Base-by-base conservation (phyloP, 148 eudicot species). In the Rhododendron ferrugineum region DNA sequence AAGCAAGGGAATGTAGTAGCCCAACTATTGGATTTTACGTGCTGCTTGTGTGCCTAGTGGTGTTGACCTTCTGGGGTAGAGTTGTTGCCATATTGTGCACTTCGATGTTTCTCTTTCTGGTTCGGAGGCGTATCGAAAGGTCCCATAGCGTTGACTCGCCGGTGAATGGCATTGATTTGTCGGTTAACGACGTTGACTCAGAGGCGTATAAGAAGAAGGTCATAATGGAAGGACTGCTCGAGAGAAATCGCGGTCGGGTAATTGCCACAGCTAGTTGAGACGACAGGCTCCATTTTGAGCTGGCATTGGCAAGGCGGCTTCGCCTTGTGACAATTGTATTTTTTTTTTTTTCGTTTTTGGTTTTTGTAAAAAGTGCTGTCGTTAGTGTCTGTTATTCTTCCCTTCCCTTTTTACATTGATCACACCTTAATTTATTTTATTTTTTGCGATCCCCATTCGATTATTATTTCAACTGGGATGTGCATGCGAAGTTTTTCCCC, bases 81-180 rank as follows among this genome's bases (percentile, higher is more conserved):
- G 58, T 79, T 82, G 82, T 70, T 47, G 90, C 91, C 76, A 72
- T 90, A 56, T 28, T 90, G 6, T 90, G 86, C 80, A 86, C 90
- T 50, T 84, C 90, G 14, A 83, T 87, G 40, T 83, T 83, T 75
- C 82, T 89, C 2, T 81, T n/a, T 20, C 20, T 84, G 22, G 56
- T 70, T 15, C 85, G 80, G 44, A 40, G 85, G 3, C 75, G 77
- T 78, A 36, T 50, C 11, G 15, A 52, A 3, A 70, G 28, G 26
- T 1, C 14, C 40, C 4, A 8, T 15, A 2, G 16, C n/a, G 82
- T 30, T n/a, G 82, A 42, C 6, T 20, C 3, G 20, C 40, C 78
- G 40, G 77, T 23, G 11, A 77, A 46, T 0, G 32, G 6, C 5
- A 46, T 83, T 62, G 64, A 86, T 22, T 82, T n/a, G 15, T 23